A percentile compares a stretch with the other conserved stretches of the same genome.
Evolutionary conservation across 768 basidiomycete species (phyloP).

Genomic region (Porpolomopsis calyptriformis): DNA sequence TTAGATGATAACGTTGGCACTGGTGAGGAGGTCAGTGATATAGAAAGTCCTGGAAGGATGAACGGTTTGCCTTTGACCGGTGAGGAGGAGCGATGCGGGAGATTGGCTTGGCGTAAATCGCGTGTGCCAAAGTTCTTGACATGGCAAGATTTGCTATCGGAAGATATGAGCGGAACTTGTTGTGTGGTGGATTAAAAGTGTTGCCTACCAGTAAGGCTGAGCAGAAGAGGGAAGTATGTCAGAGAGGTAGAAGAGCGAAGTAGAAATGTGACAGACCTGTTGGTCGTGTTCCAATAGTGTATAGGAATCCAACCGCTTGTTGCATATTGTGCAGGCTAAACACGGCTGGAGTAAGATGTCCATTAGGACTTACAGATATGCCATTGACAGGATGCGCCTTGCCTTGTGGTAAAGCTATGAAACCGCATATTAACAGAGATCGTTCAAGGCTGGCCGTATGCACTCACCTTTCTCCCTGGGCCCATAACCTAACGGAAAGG

Average conservation of each 20-base stretch:
- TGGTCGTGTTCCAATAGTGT: conserved; percentile 76
- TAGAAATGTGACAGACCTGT: conserved; percentile 39
- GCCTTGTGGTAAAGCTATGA: conserved; percentile 73
- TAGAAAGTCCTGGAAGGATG: too few species aligned
- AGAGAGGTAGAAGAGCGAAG: background rate
- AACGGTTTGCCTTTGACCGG: conserved; percentile 14
- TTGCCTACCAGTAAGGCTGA: conserved; percentile 45
- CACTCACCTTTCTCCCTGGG: conserved; percentile 73
- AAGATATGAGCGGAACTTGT: background rate
- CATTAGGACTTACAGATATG: background rate
- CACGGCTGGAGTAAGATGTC: conserved; percentile 43
- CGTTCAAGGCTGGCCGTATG: background rate
- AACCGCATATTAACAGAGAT: conserved; percentile 7
- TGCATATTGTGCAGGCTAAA: conserved; percentile 65
- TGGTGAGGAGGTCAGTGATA: too few species aligned
- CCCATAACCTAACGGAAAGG: conserved; percentile 54
- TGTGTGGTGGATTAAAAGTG: background rate
- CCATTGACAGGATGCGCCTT: conserved; percentile 1
- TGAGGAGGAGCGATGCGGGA: conserved; percentile 34
- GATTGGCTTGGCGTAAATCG: conserved; percentile 62
- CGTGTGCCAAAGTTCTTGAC: conserved; percentile 68
- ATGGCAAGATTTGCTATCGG: conserved; percentile 70
- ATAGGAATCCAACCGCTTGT: conserved; percentile 67
- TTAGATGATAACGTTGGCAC: too few species aligned
- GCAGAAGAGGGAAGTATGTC: background rate